Conservation (phyloP, 768 basidiomycete species). For the Termitomyces sp. region DNA sequence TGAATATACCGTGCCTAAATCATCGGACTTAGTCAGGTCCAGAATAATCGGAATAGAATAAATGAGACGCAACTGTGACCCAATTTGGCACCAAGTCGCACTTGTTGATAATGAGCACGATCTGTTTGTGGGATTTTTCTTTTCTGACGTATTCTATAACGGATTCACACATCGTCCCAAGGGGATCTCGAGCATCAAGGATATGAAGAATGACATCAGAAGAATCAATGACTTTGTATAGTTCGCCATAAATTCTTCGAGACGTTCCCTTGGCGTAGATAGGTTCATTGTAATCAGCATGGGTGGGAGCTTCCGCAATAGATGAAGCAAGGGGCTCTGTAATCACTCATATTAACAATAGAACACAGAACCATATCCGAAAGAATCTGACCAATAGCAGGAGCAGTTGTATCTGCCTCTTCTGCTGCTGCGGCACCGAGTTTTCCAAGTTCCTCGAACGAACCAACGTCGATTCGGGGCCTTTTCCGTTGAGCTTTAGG, state of each 20-base stretch:
- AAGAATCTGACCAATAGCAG: slow-evolving; percentile 36
- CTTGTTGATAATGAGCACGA: slow-evolving; percentile 96
- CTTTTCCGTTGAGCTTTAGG: slow-evolving; percentile 93
- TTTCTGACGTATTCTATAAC: slow-evolving; percentile 91
- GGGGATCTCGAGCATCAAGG: slow-evolving; percentile 90
- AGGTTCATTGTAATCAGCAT: slow-evolving; percentile 81
- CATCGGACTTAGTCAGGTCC: neutral
- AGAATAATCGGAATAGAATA: slow-evolving; percentile 2
- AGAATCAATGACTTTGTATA: slow-evolving; percentile 99
- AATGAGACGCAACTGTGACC: slow-evolving; percentile 75
- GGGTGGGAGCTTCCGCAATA: slow-evolving; percentile 49
- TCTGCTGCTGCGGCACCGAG: slow-evolving; percentile 50
- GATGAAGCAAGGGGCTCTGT: slow-evolving; percentile 45
- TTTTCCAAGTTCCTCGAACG: slow-evolving; percentile 85
- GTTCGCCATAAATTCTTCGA: slow-evolving; percentile 91
- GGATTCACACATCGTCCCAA: slow-evolving; percentile 93
- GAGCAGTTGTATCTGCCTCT: slow-evolving; percentile 41
- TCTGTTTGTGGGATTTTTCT: slow-evolving; percentile 96
- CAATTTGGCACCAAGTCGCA: slow-evolving; percentile 98
- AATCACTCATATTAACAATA: neutral
- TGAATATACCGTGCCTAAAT: slow-evolving; percentile 89
- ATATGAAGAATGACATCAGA: slow-evolving; percentile 95
- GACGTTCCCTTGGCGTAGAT: slow-evolving; percentile 96
- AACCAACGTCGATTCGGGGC: slow-evolving; percentile 81
- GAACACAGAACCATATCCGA: neutral